A percentile compares a stretch with the other conserved stretches of the same genome.
phyloP scores from a whole-genome alignment of 1,284 basidiomycete species.

The Schizopora paradoxa region DNA sequence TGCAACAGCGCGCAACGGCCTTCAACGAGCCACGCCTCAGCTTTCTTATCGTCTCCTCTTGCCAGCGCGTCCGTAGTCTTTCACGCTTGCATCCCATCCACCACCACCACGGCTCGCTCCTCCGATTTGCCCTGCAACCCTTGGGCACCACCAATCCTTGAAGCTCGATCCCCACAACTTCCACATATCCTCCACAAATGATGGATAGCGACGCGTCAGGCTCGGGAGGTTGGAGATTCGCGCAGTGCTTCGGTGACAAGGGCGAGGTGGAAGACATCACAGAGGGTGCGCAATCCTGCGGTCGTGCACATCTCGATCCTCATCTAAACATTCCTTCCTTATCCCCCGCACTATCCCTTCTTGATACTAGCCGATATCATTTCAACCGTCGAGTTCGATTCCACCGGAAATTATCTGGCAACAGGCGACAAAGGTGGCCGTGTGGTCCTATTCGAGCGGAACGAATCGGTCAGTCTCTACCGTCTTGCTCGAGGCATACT shows the following conservation, averaged over 20 bases:
- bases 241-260: conserved; percentile 99
- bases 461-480: conserved; percentile 78
- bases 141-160: conserved; percentile 19
- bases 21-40: conserved; percentile 3
- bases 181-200: conserved; percentile 31
- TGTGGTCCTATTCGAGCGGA: conserved; percentile 97
- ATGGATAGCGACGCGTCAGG: conserved; percentile 81
- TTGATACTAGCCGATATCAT: conserved; percentile 85
- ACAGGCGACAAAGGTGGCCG: conserved; percentile 99
- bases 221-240: conserved; percentile 94
- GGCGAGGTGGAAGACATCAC: conserved; percentile 99
- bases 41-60: background rate
- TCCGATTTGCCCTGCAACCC: conserved; percentile 23
- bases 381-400: conserved; percentile 99
- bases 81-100: conserved; percentile 3
- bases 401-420: conserved; percentile 98
- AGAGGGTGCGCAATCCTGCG: conserved; percentile 61
- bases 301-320: conserved; percentile 21
- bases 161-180: conserved; percentile 16
- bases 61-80: background rate
- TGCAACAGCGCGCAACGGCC: background rate
- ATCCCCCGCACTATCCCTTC: conserved; percentile 20
- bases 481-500: conserved; percentile 3
- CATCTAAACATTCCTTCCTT: conserved; percentile 22
- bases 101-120: conserved; percentile 18